Percentiles rank a stretch among this genome's conserved stretches.
Conservation (phyloP, 495 filamentous ascomycete genomes). For the Pseudoneurospora amorphoporcata region DNA sequence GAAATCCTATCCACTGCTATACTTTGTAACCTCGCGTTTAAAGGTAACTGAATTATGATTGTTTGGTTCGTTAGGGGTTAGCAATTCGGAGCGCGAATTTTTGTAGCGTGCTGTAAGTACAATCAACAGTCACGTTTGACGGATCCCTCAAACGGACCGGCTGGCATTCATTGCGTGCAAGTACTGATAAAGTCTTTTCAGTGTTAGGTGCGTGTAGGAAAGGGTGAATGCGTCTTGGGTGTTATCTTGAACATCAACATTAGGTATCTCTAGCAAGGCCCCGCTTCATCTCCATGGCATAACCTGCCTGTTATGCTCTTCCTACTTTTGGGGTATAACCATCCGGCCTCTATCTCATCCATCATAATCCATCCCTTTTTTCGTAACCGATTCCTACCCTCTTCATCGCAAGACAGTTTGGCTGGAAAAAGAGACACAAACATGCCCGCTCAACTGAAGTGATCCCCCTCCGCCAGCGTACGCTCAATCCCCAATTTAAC, state of each 20-base stretch:
- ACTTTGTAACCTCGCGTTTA: too few relatives aligned
- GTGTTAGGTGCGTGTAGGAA: not conserved
- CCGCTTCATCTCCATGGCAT: not conserved
- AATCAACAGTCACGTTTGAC: too few relatives aligned
- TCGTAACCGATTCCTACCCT: not conserved
- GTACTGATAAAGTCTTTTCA: too few relatives aligned
- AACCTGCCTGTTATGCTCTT: not conserved
- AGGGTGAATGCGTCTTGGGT: not conserved
- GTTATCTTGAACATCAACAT: not conserved
- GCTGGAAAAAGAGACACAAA: not conserved
- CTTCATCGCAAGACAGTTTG: not conserved
- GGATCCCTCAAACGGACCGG: too few relatives aligned
- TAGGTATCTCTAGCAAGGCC: not conserved
- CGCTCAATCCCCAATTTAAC: slow-evolving; percentile 31
- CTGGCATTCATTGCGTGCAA: too few relatives aligned
- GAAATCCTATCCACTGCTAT: too few relatives aligned
- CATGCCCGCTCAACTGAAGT: slow-evolving; percentile 32
- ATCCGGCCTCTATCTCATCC: not conserved
- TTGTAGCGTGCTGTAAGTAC: too few relatives aligned
- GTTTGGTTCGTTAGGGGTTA: too few relatives aligned
- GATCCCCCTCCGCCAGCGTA: slow-evolving; percentile 36
- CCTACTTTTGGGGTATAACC: not conserved
- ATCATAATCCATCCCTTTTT: not conserved
- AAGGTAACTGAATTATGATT: too few relatives aligned
- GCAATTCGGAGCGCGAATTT: too few relatives aligned